These are phyloP conservation scores for Epichloe glyceriae DNA, from an alignment of 2,329 filamentous ascomycete genomes.

Conservation along the genomic window DNA sequence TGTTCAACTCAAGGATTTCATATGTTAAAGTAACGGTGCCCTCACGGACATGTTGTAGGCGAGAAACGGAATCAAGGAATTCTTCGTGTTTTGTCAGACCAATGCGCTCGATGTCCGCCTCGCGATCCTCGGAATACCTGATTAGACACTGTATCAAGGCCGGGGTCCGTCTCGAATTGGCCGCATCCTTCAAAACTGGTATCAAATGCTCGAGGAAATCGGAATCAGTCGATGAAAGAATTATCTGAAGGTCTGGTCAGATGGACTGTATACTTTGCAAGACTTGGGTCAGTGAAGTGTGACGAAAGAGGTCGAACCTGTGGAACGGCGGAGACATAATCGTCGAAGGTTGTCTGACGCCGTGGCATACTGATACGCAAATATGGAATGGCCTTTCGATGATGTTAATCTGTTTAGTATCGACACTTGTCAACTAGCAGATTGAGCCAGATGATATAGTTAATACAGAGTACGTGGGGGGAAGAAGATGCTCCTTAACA, in stretches of 20 bases:
- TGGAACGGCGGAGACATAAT: conserved; percentile 33
- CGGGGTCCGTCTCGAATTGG: conserved; percentile 57
- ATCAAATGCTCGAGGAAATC: conserved; percentile 96
- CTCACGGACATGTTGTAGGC: conserved; percentile 82
- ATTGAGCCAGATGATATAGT: background rate
- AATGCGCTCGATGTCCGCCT: conserved; percentile 84
- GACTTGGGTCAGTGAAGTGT: background rate
- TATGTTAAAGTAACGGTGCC: conserved; percentile 78
- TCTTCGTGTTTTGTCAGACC: conserved; percentile 95
- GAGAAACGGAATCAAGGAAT: conserved; percentile 86
- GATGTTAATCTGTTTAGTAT: background rate
- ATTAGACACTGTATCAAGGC: conserved; percentile 58
- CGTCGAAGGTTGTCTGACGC: conserved; percentile 31
- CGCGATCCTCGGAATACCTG: conserved; percentile 73
- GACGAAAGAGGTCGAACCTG: conserved; percentile 21
- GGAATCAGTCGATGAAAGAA: conserved; percentile 77
- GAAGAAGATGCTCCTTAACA: too few species aligned
- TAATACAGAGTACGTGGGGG: too few species aligned
- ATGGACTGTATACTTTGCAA: background rate
- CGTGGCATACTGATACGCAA: conserved; percentile 26
- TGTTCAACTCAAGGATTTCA: conserved; percentile 84
- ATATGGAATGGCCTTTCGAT: background rate
- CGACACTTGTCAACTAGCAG: background rate
- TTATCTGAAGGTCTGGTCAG: conserved; percentile 48
- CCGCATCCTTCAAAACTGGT: conserved; percentile 83